Base-by-base conservation (phyloP, 176 grass and related monocot genomes). In the Saccharum officinarum region DNA sequence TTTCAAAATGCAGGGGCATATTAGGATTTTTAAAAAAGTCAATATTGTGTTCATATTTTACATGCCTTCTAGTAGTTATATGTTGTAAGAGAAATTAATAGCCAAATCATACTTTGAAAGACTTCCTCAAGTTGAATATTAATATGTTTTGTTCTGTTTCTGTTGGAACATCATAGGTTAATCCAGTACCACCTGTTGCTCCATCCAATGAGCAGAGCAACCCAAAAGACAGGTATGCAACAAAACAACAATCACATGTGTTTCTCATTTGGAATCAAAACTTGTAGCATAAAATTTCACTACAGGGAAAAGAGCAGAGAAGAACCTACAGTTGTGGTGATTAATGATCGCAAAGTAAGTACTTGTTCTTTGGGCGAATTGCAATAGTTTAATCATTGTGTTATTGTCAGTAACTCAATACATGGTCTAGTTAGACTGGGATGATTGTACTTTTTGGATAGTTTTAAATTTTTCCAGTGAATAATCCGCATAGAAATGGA, bases 261-360 rank as follows among this genome's bases (percentile, higher is more conserved):
- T 70, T 69, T 90, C 7, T 69, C 3, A 31, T 68, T 42, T 83
- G 23, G 22, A 83, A 66, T 59, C 6, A 57, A 26, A 75, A 11
- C 13, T 41, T 52, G 2, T 17, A 15, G 46, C 4, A 38, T 80
- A 4, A 39, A 61, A 5, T 80, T 71, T 71, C 12, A 50, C 36
- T 89, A 50, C 34, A 87, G 91, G 61, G 87, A 92, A 80, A 89
- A 17, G 13, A 89, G 34, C 54, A 84, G 81, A 89, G 76, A 92
- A 76, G 80, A 81, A 14, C 22, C 75, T 47, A 28, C 80, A 37
- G 57, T 41, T 44, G 85, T 87, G 41, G 76, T 89, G 52, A 92
- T 92, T 80, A 86, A 89, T 76, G 84, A 81, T 76, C 87, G 87
- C 41, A 92, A 92, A 89, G 91, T 89, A 84, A 84, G 77, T 83